Conservation (phyloP, 1,139 yeast genomes). For the Saccharomycopsis hybrid region DNA sequence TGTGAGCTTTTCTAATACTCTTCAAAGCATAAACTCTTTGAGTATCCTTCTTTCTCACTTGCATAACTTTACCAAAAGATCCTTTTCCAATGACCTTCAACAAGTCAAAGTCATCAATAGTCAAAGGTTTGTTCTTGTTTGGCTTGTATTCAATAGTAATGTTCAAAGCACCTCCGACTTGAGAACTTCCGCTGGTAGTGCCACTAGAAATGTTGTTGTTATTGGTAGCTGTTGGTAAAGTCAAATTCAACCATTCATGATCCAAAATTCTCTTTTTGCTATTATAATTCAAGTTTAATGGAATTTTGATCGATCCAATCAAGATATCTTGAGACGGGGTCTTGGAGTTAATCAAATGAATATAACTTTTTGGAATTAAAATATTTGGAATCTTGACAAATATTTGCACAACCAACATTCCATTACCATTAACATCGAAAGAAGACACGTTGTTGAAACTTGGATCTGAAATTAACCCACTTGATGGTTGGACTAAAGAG, state of each 20-base stretch:
- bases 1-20: constrained; percentile 88
- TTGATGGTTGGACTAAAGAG: constrained; percentile 72
- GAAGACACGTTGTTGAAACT: constrained; percentile 83
- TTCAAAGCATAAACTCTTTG: constrained; percentile 90
- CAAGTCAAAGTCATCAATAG: constrained; percentile 87
- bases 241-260: constrained; percentile 40
- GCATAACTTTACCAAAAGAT: constrained; percentile 98
- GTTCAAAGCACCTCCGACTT: constrained; percentile 38
- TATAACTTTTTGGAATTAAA: constrained; percentile 44
- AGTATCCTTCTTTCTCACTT: constrained; percentile 91
- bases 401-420: constrained; percentile 56
- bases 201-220: constrained; percentile 3
- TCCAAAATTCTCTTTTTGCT: constrained; percentile 33
- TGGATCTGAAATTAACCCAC: constrained; percentile 60
- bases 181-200: constrained; percentile 9
- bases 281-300: constrained; percentile 33
- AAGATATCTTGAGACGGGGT: constrained; percentile 35
- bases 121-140: constrained; percentile 57
- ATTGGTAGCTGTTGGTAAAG: constrained; percentile 24
- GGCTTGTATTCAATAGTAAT: constrained; percentile 78
- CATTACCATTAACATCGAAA: constrained; percentile 78
- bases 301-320: constrained; percentile 30
- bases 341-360: constrained; percentile 31
- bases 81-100: constrained; percentile 96
- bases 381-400: constrained; percentile 72